Conservation (phyloP, 1,284 basidiomycete genomes). For the Sparassis latifolia region DNA sequence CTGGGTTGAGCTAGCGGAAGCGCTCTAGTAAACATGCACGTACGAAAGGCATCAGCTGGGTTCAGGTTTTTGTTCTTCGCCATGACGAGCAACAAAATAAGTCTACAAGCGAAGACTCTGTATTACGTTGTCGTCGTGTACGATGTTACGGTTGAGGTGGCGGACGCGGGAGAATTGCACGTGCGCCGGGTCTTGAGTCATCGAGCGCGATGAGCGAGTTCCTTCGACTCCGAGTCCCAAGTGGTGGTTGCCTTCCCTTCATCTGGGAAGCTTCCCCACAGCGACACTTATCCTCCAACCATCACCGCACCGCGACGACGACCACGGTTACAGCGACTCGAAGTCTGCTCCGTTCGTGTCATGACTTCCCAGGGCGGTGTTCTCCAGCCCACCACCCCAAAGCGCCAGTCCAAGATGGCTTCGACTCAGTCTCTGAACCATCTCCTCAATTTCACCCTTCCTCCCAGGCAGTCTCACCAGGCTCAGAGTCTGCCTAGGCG, state of each 20-base stretch:
- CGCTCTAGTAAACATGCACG: conserved; percentile 15
- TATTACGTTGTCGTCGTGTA: neutral
- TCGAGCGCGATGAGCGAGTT: conserved; percentile 4
- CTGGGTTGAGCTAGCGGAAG: neutral
- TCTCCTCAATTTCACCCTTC: conserved; percentile 81
- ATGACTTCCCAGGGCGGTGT: conserved; percentile 25
- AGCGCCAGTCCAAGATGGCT: conserved; percentile 61
- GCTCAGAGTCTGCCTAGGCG: conserved; percentile 59
- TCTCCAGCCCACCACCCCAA: conserved; percentile 30
- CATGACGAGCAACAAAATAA: conserved; percentile 38
- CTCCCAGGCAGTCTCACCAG: conserved; percentile 64
- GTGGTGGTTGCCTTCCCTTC: conserved; percentile 19
- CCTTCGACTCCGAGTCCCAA: conserved; percentile 1
- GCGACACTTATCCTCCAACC: neutral
- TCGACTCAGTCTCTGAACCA: conserved; percentile 63
- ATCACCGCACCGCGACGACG: conserved; percentile 2
- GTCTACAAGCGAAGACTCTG: neutral
- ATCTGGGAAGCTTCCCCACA: conserved; percentile 18
- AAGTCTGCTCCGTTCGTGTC: conserved; percentile 20
- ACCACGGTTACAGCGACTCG: conserved; percentile 14
- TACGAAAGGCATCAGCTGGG: conserved; percentile 81
- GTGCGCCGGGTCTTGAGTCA: conserved; percentile 25
- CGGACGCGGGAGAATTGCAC: conserved; percentile 19
- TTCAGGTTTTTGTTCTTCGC: conserved; percentile 78
- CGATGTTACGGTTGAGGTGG: neutral